These are phyloP conservation scores for Wickerhamiella sergipiensis DNA, from an alignment of 805 yeast genomes.

Conservation along the genomic window DNA sequence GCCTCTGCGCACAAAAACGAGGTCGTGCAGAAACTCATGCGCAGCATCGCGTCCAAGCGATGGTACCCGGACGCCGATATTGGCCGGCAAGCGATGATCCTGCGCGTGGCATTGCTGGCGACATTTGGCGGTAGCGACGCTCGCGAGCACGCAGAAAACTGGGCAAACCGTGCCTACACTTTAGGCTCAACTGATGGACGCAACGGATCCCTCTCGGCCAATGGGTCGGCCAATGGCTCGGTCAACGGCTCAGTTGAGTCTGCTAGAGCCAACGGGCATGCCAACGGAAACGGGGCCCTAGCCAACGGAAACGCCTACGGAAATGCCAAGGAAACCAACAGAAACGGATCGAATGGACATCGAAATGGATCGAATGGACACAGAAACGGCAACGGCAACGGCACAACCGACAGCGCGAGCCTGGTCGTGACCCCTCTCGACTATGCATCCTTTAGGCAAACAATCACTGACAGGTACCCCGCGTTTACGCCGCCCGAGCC, in stretches of 20 bases:
- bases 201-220: no score
- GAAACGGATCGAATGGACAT: background rate
- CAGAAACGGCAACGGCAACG: background rate
- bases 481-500: conserved; percentile 41
- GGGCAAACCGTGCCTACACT: background rate
- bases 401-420: background rate
- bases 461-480: conserved; percentile 63
- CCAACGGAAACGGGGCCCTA: no score
- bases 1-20: conserved; percentile 5
- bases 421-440: conserved; percentile 42
- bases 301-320: no score
- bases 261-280: no score
- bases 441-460: conserved; percentile 67
- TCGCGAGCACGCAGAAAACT: background rate
- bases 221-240: no score
- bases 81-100: conserved; percentile 6
- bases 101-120: conserved; percentile 21
- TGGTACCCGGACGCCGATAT: conserved; percentile 10
- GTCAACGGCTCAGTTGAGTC: no score
- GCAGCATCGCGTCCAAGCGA: conserved; percentile 10
- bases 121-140: conserved; percentile 44
- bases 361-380: background rate
- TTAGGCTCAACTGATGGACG: background rate
- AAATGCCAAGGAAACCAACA: no score
- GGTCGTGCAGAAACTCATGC: conserved; percentile 3